Conservation (phyloP, 2,329 filamentous ascomycete genomes). For the Arthrobotrys musiformis region DNA sequence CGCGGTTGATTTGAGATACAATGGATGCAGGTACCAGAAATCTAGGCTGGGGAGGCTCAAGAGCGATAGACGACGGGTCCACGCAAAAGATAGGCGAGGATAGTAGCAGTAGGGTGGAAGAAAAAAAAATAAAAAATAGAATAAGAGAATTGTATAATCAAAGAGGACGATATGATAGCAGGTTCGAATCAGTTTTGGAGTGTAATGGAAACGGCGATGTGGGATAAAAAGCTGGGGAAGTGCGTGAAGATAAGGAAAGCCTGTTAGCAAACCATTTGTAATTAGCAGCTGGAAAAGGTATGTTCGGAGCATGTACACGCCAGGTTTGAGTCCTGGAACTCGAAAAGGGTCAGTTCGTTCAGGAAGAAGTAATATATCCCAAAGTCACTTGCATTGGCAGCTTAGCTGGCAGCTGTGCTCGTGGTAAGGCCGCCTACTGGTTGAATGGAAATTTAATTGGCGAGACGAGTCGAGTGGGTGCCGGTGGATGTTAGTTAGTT, state of each 20-base stretch:
- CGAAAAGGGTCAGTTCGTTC: constrained; percentile 32
- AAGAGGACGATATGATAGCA: constrained; percentile 41
- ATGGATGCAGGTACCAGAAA: constrained; percentile 54
- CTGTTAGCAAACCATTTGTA: constrained; percentile 56
- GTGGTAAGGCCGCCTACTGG: constrained; percentile 52
- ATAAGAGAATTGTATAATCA: constrained; percentile 51
- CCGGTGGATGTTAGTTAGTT: not conserved
- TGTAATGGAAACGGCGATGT: constrained; percentile 54
- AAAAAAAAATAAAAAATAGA: constrained; percentile 42
- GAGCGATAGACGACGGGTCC: constrained; percentile 46
- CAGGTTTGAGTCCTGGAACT: constrained; percentile 10
- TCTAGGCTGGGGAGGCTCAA: constrained; percentile 47
- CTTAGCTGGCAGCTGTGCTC: constrained; percentile 55
- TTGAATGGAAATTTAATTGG: not conserved
- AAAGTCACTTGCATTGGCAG: constrained; percentile 51
- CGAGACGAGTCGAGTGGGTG: not conserved
- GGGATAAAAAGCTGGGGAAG: constrained; percentile 53
- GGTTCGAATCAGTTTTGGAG: constrained; percentile 50
- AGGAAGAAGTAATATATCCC: constrained; percentile 15
- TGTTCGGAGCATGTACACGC: constrained; percentile 40
- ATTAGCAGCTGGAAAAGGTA: constrained; percentile 54
- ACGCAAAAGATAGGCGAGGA: constrained; percentile 51
- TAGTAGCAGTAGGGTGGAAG: constrained; percentile 24
- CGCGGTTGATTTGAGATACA: constrained; percentile 53
- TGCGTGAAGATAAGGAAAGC: constrained; percentile 55